Percentiles rank a stretch among this genome's conserved stretches.
phyloP scores from a whole-genome alignment of 2,329 filamentous ascomycete genomes.

The Pseudogymnoascus sp. region DNA sequence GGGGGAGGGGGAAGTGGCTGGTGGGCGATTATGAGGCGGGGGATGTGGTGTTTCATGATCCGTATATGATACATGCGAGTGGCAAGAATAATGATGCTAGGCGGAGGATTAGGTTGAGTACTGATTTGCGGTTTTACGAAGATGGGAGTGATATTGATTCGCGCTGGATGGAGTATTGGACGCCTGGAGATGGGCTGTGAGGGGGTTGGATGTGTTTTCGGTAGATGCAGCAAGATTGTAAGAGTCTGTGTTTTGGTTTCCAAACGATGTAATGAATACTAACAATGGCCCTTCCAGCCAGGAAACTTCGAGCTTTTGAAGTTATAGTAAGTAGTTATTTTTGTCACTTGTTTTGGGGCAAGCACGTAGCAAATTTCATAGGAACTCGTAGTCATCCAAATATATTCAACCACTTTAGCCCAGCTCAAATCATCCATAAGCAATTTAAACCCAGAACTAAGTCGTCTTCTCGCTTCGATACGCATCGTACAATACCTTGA shows the following conservation, averaged over 20 bases:
- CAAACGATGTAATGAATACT: background rate
- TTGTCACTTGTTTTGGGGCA: background rate
- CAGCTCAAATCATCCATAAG: background rate
- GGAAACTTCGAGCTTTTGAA: background rate
- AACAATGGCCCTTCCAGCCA: background rate
- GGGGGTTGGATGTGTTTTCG: background rate
- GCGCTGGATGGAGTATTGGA: slow-evolving; percentile 32
- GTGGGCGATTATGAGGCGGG: slow-evolving; percentile 33
- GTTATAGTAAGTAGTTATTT: background rate
- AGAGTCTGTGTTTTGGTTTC: background rate
- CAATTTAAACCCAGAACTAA: background rate
- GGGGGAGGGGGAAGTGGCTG: slow-evolving; percentile 26
- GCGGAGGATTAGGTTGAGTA: slow-evolving; percentile 34
- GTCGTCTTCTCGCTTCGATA: background rate
- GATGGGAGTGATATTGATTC: slow-evolving; percentile 27
- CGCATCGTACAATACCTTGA: slow-evolving; percentile 14
- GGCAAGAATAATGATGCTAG: slow-evolving; percentile 34
- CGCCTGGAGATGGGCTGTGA: slow-evolving; percentile 17
- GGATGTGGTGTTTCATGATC: slow-evolving; percentile 38
- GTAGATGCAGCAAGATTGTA: background rate
- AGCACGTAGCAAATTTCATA: background rate
- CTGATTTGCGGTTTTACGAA: slow-evolving; percentile 37
- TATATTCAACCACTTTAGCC: background rate
- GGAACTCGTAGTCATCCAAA: background rate
- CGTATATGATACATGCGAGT: slow-evolving; percentile 34